A percentile compares a stretch with the other conserved stretches of the same genome.
Conservation (phyloP, 371 early-diverging fungal genomes). For the Nematocida sp. region DNA sequence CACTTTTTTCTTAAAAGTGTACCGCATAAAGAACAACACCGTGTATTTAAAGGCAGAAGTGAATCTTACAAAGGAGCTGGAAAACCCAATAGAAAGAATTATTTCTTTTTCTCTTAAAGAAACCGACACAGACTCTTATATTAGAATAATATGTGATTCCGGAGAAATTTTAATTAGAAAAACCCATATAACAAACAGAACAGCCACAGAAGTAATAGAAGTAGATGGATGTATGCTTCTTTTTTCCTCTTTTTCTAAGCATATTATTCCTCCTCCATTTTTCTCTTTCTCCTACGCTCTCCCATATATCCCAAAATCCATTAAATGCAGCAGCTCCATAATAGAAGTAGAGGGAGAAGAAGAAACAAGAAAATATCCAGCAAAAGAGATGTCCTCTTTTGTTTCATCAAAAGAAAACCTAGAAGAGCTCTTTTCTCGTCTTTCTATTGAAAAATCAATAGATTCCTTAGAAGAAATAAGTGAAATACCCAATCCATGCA, state of each 20-base stretch:
- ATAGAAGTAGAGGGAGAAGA: not conserved
- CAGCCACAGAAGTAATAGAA: conserved; percentile 23
- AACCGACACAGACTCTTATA: not conserved
- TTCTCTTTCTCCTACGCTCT: not conserved
- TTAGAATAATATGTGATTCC: not conserved
- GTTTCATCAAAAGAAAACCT: not conserved
- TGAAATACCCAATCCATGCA: not conserved
- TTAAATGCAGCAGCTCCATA: not conserved
- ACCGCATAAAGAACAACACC: conserved; percentile 48
- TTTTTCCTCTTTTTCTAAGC: conserved; percentile 7
- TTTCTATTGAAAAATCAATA: not conserved
- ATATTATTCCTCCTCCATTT: conserved; percentile 29
- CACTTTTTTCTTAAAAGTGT: conserved; percentile 24
- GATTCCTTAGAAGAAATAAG: not conserved
- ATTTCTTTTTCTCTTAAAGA: not conserved
- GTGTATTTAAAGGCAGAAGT: conserved; percentile 21
- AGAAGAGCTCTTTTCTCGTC: not conserved
- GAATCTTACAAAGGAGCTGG: not conserved
- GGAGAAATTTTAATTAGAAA: not conserved
- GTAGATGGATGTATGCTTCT: conserved; percentile 24
- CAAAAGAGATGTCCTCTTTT: not conserved
- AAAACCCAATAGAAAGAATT: not conserved
- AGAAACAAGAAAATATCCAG: not conserved
- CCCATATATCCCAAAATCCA: not conserved
- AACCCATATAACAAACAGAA: conserved; percentile 1